Conservation (phyloP, 2,329 filamentous ascomycete species). For the Diaporthe nobilis region DNA sequence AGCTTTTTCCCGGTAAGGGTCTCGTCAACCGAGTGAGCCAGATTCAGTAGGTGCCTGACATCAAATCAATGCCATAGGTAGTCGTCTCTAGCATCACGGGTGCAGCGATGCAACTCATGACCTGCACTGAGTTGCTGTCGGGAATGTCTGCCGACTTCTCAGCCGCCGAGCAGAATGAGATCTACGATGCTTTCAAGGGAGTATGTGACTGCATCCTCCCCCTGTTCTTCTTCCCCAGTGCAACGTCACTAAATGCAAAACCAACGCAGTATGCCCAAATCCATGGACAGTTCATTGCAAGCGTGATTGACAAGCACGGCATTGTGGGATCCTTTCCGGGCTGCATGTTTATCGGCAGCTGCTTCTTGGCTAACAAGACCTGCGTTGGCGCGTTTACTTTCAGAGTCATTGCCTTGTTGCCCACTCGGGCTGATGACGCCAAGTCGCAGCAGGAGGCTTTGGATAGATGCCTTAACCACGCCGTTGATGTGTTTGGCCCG, state of each 20-base stretch:
- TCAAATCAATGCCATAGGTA: background rate
- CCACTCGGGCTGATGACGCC: background rate
- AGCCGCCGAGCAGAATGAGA: background rate
- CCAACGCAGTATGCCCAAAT: background rate
- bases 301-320: background rate
- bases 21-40: background rate
- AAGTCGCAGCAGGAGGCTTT: background rate
- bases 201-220: background rate
- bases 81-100: background rate
- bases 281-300: background rate
- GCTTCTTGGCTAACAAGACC: background rate
- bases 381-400: background rate
- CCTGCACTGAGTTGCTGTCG: background rate
- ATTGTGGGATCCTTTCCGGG: background rate
- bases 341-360: too few relatives aligned
- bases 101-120: background rate
- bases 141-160: background rate
- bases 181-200: background rate
- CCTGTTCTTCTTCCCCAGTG: background rate
- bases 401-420: background rate
- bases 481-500: background rate
- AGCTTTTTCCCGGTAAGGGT: background rate
- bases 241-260: background rate
- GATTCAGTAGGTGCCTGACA: background rate
- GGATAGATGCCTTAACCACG: background rate